Conservation (phyloP, 768 basidiomycete species). For the Rhizopogon sp. region DNA sequence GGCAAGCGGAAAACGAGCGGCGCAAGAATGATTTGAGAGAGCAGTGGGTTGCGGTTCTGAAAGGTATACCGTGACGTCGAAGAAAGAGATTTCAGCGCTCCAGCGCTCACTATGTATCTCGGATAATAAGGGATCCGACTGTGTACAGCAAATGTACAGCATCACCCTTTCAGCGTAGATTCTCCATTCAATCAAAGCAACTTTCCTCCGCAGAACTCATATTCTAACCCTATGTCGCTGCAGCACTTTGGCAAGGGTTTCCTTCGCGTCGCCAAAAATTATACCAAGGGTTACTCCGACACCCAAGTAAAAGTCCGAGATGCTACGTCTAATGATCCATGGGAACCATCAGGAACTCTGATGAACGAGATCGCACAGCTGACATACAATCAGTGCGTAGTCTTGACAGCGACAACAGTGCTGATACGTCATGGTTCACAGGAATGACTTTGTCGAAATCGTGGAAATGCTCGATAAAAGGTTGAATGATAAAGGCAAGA, state of each 20-base stretch:
- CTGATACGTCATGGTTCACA: slow-evolving; percentile 7
- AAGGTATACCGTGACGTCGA: no score
- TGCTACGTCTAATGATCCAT: slow-evolving; percentile 90
- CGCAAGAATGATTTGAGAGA: no score
- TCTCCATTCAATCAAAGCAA: no score
- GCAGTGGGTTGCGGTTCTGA: no score
- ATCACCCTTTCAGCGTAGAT: no score
- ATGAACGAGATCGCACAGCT: slow-evolving; percentile 96
- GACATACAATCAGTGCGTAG: slow-evolving; percentile 83
- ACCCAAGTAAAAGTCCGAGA: slow-evolving; percentile 87
- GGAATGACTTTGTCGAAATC: slow-evolving; percentile 91
- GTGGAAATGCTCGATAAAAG: slow-evolving; percentile 98
- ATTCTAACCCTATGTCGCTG: slow-evolving; percentile 25
- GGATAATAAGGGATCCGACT: no score
- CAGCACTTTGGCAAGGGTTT: slow-evolving; percentile 75
- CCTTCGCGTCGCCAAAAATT: slow-evolving; percentile 81
- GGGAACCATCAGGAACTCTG: slow-evolving; percentile 89
- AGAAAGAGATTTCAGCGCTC: no score
- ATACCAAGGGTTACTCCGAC: slow-evolving; percentile 87
- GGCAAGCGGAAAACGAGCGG: no score
- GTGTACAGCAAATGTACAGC: no score
- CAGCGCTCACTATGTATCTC: no score
- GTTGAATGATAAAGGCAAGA: slow-evolving; percentile 93
- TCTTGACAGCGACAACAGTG: neutral
- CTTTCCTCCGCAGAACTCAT: no score